phyloP scores from a whole-genome alignment of 768 basidiomycete genomes.

The Mycena rebaudengoi region DNA sequence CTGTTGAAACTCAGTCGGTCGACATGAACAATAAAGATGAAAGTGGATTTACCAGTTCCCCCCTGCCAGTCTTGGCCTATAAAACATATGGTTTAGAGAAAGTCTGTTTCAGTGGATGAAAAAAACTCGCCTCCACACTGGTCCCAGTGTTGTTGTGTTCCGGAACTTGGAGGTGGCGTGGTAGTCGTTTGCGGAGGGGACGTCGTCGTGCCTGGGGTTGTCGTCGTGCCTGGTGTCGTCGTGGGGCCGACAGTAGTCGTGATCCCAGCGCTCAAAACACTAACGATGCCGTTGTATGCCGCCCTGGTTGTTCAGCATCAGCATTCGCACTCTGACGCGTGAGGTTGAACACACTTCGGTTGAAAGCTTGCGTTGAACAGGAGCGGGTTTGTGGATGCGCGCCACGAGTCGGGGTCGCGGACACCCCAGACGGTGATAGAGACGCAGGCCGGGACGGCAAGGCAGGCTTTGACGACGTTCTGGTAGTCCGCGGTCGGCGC shows the following conservation, averaged over 20 bases:
- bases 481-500: slow-evolving; percentile 52
- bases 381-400: slow-evolving; percentile 50
- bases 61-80: slow-evolving; percentile 6
- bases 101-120: too few relatives aligned
- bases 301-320: slow-evolving; percentile 8
- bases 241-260: too few relatives aligned
- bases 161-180: not conserved
- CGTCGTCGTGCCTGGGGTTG: not conserved
- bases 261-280: slow-evolving; percentile 28
- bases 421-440: slow-evolving; percentile 61
- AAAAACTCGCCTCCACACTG: slow-evolving; percentile 15
- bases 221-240: not conserved
- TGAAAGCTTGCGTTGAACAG: slow-evolving; percentile 56
- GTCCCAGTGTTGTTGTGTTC: not conserved
- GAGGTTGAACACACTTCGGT: slow-evolving; percentile 40
- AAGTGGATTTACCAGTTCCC: not conserved
- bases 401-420: slow-evolving; percentile 59
- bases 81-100: too few relatives aligned
- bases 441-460: slow-evolving; percentile 49
- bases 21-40: not conserved
- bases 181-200: not conserved
- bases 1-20: too few relatives aligned
- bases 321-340: not conserved
- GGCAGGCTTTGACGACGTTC: slow-evolving; percentile 54
- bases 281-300: slow-evolving; percentile 40